Base-by-base conservation (phyloP, 2,329 filamentous ascomycete species). In the Cadophora malorum region DNA sequence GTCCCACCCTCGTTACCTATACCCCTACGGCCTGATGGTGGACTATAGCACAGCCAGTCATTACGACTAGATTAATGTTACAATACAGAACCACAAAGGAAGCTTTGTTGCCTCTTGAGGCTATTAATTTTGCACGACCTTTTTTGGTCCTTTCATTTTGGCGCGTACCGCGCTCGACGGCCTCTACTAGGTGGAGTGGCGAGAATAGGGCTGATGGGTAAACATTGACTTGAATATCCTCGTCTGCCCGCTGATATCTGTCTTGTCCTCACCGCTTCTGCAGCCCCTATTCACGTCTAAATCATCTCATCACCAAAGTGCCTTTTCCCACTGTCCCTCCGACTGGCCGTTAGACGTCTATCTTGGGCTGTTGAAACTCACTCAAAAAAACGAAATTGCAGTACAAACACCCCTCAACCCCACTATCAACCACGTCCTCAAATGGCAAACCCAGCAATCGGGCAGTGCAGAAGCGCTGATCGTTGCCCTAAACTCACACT, bases 1-100 rank as follows among this genome's bases (percentile, higher is more conserved):
- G 52, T 53, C 63, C 60, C 56, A 65, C 67, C 33, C 67, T 68
- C 67, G 63, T 65, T 68, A 68, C 31, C 63, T 63, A 68, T 65
- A 65, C 58, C 63, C 66, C 49, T 35, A 25, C 31, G 47, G 41
- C 61, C 31, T 53, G 33, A n/a, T 31, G 47, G 23, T 35, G 12
- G 60, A 41, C 38, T 61, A 61, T 61, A 52, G 47, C 31, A 53
- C 47, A 25, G 47, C 53, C 47, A 53, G 47, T 53, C 61, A 38
- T n/a, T 53, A 63, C 61, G 61, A 63, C 61, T 63, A 63, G n/a
- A 53, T 52, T 53, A 63, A 63, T 63, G 28, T 53, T 38, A 53
- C 45, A 63, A 52, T 53, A 53, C 19, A 63, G 47, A 63, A 53
- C 53, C 38, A 50, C 33, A 41, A 62, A 33, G 25, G 19, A 33